phyloP scores from a whole-genome alignment of 2,329 filamentous ascomycete genomes.

The Eutypa lata region DNA sequence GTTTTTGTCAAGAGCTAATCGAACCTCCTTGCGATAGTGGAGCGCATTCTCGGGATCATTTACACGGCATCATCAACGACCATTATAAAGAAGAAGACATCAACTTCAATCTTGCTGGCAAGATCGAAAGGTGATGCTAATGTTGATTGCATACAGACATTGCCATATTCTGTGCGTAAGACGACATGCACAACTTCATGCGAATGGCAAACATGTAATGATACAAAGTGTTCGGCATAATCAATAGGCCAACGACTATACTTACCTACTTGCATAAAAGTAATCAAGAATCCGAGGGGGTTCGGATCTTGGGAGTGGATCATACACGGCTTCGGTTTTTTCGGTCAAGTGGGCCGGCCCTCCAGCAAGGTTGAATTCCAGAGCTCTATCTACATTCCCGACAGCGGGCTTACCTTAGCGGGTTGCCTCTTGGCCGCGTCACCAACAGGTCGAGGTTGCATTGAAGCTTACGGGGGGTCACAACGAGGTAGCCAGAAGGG shows the following conservation, averaged over 20 bases:
- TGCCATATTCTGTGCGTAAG: neutral
- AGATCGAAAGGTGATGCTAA: conserved; percentile 24
- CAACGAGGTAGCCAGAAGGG: conserved; percentile 3
- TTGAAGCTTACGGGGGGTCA: conserved; percentile 7
- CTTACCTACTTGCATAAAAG: too few species aligned
- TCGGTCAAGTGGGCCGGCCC: too few species aligned
- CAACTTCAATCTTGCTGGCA: conserved; percentile 51
- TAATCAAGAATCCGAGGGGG: too few species aligned
- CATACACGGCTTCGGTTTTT: too few species aligned
- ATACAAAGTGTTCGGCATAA: neutral
- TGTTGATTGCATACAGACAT: neutral
- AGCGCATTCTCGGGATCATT: conserved; percentile 54
- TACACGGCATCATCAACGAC: conserved; percentile 71
- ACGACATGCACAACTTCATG: too few species aligned
- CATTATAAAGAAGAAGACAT: conserved; percentile 74
- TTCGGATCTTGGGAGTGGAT: too few species aligned
- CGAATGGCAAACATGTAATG: too few species aligned
- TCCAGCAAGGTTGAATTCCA: too few species aligned
- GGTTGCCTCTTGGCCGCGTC: conserved; percentile 13
- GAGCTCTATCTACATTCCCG: neutral
- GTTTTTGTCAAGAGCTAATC: conserved; percentile 1
- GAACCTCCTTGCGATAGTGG: conserved; percentile 20
- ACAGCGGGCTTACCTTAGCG: neutral
- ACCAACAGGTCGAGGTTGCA: conserved; percentile 4
- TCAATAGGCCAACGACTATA: too few species aligned